phyloP scores from a whole-genome alignment of 2,329 filamentous ascomycete species.

The Rhinocladiella similis region DNA sequence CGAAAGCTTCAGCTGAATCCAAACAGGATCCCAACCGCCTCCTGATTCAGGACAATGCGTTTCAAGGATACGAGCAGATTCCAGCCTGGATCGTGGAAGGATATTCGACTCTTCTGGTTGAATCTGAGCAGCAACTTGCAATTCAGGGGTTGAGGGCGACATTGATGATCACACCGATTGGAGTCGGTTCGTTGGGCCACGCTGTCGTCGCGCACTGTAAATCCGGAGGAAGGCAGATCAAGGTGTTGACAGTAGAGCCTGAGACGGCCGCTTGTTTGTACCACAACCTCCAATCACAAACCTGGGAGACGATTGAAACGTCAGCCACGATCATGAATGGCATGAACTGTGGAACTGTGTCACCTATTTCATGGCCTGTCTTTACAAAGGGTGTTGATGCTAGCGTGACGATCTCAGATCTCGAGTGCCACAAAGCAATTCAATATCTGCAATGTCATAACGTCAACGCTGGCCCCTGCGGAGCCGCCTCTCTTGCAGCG shows the following conservation, averaged over 20 bases:
- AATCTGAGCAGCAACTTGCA: conserved; percentile 64
- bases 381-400: conserved; percentile 61
- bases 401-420: conserved; percentile 60
- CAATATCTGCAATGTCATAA: conserved; percentile 51
- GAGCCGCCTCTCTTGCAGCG: conserved; percentile 57
- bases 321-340: conserved; percentile 70
- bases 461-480: conserved; percentile 62
- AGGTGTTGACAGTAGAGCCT: conserved; percentile 69
- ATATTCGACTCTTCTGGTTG: conserved; percentile 70
- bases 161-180: conserved; percentile 64
- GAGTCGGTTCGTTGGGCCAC: conserved; percentile 72
- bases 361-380: conserved; percentile 63
- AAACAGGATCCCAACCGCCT: conserved; percentile 36
- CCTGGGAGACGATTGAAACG: conserved; percentile 54
- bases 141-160: conserved; percentile 42
- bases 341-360: conserved; percentile 71
- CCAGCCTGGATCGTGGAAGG: conserved; percentile 76
- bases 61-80: conserved; percentile 65
- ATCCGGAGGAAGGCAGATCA: conserved; percentile 34
- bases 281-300: conserved; percentile 49
- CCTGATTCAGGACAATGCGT: conserved; percentile 69
- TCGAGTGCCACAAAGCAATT: conserved; percentile 61
- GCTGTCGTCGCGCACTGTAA: conserved; percentile 69
- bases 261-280: conserved; percentile 60
- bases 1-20: conserved; percentile 45